Evolutionary conservation across 352 stramenopile species (phyloP).

Genomic region (Globisporangium sylvaticum): DNA sequence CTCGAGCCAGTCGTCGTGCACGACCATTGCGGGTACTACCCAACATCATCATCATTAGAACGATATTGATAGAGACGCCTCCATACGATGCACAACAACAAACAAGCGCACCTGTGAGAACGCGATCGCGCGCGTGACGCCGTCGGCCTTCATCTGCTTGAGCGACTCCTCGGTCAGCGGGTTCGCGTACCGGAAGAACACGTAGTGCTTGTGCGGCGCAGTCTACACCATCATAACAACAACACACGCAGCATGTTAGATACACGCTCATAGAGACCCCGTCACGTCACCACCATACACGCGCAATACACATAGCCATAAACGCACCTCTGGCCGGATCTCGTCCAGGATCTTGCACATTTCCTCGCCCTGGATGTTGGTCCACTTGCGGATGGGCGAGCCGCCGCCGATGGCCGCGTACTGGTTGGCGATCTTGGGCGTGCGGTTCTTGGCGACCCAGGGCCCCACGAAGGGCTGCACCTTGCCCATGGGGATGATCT

Average conservation of each 20-base stretch:
- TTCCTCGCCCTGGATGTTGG: conserved; percentile 91
- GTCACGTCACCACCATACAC: conserved; percentile 1
- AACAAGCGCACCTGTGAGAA: conserved; percentile 81
- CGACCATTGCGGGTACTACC: conserved; percentile 96
- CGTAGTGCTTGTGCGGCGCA: conserved; percentile 93
- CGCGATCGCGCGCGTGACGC: conserved; percentile 94
- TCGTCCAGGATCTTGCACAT: conserved; percentile 89
- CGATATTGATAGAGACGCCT: background rate
- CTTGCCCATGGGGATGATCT: conserved; percentile 97
- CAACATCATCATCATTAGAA: background rate
- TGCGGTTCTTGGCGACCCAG: conserved; percentile 80
- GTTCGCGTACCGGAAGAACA: conserved; percentile 98
- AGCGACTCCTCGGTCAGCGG: conserved; percentile 96
- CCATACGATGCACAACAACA: background rate
- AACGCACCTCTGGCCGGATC: conserved; percentile 68
- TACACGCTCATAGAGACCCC: background rate
- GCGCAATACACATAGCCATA: background rate
- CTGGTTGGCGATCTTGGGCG: conserved; percentile 93
- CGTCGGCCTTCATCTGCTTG: conserved; percentile 92
- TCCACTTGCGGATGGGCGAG: conserved; percentile 98
- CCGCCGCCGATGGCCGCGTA: conserved; percentile 97
- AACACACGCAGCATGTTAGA: conserved; percentile 6
- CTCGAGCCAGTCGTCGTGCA: conserved; percentile 97
- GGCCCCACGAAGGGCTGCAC: conserved; percentile 83
- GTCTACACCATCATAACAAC: conserved; percentile 28